Evolutionary conservation across 805 yeast species (phyloP).

Genomic region (Wickerhamiella vanderwaltii): DNA sequence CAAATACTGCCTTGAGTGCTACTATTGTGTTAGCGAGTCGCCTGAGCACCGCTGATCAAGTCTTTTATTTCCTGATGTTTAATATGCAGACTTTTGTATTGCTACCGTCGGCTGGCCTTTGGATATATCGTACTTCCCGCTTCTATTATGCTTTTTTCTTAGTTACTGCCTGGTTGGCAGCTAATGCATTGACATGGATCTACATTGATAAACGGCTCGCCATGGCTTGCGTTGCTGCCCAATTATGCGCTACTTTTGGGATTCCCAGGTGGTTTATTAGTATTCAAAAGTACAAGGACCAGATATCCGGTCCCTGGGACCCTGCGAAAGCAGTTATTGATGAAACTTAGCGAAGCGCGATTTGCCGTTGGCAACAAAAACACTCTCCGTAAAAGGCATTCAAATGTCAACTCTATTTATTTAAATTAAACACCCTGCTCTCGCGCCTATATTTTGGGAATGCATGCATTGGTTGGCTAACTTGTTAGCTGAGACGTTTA

Average conservation of each 20-base stretch:
- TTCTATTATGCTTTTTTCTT: slow-evolving; percentile 23
- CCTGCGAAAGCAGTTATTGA: slow-evolving; percentile 61
- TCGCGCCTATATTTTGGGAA: too few species aligned
- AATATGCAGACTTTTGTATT: slow-evolving; percentile 60
- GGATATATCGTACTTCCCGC: slow-evolving; percentile 35
- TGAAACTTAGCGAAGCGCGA: neutral
- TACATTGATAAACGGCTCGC: slow-evolving; percentile 31
- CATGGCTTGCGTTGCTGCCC: slow-evolving; percentile 25
- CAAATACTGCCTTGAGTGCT: slow-evolving; percentile 72
- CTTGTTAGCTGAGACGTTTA: too few species aligned
- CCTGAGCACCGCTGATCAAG: slow-evolving; percentile 56
- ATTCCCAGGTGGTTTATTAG: slow-evolving; percentile 61
- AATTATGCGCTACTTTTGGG: slow-evolving; percentile 36
- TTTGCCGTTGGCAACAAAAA: too few species aligned
- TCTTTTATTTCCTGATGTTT: slow-evolving; percentile 70
- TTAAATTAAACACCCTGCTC: too few species aligned
- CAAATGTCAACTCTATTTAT: too few species aligned
- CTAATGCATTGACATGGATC: neutral
- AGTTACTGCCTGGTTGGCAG: slow-evolving; percentile 11
- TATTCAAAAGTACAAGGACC: slow-evolving; percentile 68
- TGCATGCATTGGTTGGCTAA: too few species aligned
- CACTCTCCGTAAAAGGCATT: too few species aligned
- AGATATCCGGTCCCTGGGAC: slow-evolving; percentile 89
- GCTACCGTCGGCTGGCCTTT: slow-evolving; percentile 56
- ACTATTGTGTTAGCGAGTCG: slow-evolving; percentile 89